Evolutionary conservation across 495 filamentous ascomycete genomes (phyloP), one percentile per base, ranked within the genome.

Genomic region (Penicillium cinerascens): DNA sequence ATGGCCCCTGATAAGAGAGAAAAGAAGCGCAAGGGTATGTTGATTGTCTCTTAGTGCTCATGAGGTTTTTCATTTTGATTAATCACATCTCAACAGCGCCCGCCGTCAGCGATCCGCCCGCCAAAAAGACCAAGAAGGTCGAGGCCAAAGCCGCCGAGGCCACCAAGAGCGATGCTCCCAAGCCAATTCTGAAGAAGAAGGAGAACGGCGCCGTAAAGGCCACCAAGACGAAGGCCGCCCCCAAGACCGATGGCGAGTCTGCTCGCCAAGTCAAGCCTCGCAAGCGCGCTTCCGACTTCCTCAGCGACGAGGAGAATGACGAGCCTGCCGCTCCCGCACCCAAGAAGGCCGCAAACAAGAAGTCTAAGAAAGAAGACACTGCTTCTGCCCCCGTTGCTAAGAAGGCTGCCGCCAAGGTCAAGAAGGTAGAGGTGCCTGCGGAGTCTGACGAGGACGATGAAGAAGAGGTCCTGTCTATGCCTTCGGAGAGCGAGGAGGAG

Each of bases 1-100:
- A 91, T 91, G 87, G 84, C 86, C 27, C 80, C 84, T 46, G 86
- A 86, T 63, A 76, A 79, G 52, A 85, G 84, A 54, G 77, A 75
- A 50, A 87, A 82, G 64, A 90, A 90, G 75, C 78, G 84, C 64
- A 91, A 89, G 76, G 80, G 88, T 88, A 76, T 47, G 73, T 68
- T 1, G 23, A 25, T 4, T 16, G 13, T 21, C 20, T 16, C 11
- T 33, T 18, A 36, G 17, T 29, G 43, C 36, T 33, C 25, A 10
- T 44, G 55, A 39, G 37, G 42, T 6, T 22, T 51, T 47, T 26
- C 1, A 26, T 33, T 10, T 16, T 36, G 8, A 43, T 21, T 54
- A 54, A 47, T 23, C 35, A 20, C 49, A 43, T 26, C 37, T 43
- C 56, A 53, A 52, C 64, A 68, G 74, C 76, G 40, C 67, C 69